These are phyloP conservation scores for Tricholoma sp. DNA, from an alignment of 768 basidiomycete species.

Conservation along the genomic window DNA sequence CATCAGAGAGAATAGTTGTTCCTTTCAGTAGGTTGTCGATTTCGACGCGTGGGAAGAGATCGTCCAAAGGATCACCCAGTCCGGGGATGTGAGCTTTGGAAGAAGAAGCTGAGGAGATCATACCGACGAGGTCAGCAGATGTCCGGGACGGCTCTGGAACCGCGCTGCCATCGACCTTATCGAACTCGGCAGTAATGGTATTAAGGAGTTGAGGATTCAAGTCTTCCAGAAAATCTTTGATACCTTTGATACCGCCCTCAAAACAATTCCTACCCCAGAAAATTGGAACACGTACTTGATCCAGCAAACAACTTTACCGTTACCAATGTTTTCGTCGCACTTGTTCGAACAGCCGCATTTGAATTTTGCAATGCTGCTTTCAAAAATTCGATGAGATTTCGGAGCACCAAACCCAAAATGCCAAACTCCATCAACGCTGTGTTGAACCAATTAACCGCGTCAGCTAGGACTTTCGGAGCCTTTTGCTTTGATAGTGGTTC, in stretches of 20 bases:
- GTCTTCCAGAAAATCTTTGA: slow-evolving; percentile 91
- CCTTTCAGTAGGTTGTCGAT: slow-evolving; percentile 81
- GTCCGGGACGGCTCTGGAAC: slow-evolving; percentile 75
- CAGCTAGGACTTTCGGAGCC: slow-evolving; percentile 93
- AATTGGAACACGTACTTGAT: slow-evolving; percentile 45
- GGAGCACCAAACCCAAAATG: slow-evolving; percentile 76
- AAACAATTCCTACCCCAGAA: background rate
- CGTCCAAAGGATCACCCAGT: slow-evolving; percentile 75
- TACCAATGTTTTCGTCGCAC: slow-evolving; percentile 88
- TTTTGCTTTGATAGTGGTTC: slow-evolving; percentile 94
- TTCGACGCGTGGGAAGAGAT: slow-evolving; percentile 93
- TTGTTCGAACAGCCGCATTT: slow-evolving; percentile 89
- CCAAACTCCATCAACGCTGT: slow-evolving; percentile 87
- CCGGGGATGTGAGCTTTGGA: slow-evolving; percentile 35
- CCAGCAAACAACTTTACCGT: slow-evolving; percentile 92
- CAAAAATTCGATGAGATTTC: slow-evolving; percentile 85
- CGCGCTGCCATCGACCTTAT: slow-evolving; percentile 76
- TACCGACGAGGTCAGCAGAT: slow-evolving; percentile 66
- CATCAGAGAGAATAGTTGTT: slow-evolving; percentile 74
- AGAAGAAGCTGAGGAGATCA: slow-evolving; percentile 37
- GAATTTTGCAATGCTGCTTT: slow-evolving; percentile 87
- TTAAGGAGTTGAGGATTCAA: slow-evolving; percentile 88
- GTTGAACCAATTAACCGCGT: slow-evolving; percentile 86
- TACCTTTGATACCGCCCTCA: slow-evolving; percentile 43
- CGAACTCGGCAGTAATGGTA: slow-evolving; percentile 90